Evolutionary conservation across 208 protist species (phyloP).

Genomic region (Acanthamoeba castellanii): DNA sequence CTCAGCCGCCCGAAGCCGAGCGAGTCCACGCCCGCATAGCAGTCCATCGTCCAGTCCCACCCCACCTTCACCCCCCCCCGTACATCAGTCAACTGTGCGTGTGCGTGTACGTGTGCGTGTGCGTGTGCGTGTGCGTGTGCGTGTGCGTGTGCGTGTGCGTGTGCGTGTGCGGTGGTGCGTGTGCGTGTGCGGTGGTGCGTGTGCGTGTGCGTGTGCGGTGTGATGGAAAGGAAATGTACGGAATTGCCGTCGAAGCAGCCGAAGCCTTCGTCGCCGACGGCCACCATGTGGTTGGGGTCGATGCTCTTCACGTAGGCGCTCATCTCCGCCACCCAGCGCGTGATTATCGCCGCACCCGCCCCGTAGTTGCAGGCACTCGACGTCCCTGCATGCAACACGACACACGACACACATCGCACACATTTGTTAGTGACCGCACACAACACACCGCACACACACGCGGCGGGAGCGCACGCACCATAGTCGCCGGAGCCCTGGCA

Average conservation of each 20-base stretch:
- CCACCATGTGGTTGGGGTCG: slow-evolving; percentile 47
- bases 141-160: too few relatives aligned
- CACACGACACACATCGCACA: not conserved
- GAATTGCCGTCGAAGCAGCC: slow-evolving; percentile 25
- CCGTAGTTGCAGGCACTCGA: not conserved
- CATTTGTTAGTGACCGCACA: not conserved
- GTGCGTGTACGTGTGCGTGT: too few relatives aligned
- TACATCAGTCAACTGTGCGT: too few relatives aligned
- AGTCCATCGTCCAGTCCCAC: slow-evolving; percentile 30
- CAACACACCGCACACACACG: not conserved
- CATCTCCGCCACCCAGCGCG: slow-evolving; percentile 22
- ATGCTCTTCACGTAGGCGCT: not conserved
- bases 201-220: not conserved
- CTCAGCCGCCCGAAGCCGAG: not conserved
- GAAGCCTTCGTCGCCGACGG: slow-evolving; percentile 61
- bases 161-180: too few relatives aligned
- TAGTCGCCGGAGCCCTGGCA: slow-evolving; percentile 13
- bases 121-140: too few relatives aligned
- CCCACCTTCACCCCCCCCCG: not conserved
- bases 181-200: too few relatives aligned
- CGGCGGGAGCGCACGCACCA: not conserved
- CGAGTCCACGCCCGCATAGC: slow-evolving; percentile 46
- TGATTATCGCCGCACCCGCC: not conserved
- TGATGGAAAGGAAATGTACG: not conserved
- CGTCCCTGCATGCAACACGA: not conserved